Evolutionary conservation across 2,329 filamentous ascomycete genomes (phyloP).

Genomic region (Fusarium continuum): DNA sequence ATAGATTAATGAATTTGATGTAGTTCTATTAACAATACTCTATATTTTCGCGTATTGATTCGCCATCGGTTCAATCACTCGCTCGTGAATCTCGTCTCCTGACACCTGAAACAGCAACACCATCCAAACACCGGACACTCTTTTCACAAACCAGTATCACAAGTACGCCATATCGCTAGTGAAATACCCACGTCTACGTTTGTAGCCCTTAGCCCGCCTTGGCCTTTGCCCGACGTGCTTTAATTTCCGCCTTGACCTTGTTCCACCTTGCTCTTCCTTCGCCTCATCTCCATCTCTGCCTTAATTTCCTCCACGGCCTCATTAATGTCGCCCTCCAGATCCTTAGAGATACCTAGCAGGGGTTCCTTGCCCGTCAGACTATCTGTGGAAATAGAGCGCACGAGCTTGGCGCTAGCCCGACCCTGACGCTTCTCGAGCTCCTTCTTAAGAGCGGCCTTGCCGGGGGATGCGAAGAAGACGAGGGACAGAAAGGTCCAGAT

Average conservation of each 20-base stretch:
- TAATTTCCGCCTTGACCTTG: constrained; percentile 67
- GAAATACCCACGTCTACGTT: not conserved
- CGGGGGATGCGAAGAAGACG: constrained; percentile 82
- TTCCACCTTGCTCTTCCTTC: constrained; percentile 59
- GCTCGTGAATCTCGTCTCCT: not conserved
- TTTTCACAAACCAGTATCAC: not conserved
- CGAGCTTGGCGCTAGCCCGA: constrained; percentile 56
- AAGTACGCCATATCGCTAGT: not conserved
- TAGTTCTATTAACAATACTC: constrained; percentile 16
- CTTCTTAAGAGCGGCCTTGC: constrained; percentile 68
- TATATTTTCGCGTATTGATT: not conserved
- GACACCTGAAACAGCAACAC: constrained; percentile 8
- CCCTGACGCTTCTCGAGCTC: constrained; percentile 66
- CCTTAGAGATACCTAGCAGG: constrained; percentile 79
- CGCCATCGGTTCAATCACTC: not conserved
- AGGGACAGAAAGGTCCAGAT: constrained; percentile 72
- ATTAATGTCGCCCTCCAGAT: constrained; percentile 78
- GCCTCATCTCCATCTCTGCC: constrained; percentile 70
- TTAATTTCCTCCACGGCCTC: constrained; percentile 81
- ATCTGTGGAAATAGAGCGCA: constrained; percentile 65
- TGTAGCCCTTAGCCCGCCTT: constrained; percentile 11
- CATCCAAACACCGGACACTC: not conserved
- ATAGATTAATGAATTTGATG: constrained; percentile 40
- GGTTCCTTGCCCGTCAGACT: constrained; percentile 66
- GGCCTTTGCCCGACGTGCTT: constrained; percentile 52